Base-by-base conservation (phyloP, 192 early-diverging fungal species). In the Podila epigama region DNA sequence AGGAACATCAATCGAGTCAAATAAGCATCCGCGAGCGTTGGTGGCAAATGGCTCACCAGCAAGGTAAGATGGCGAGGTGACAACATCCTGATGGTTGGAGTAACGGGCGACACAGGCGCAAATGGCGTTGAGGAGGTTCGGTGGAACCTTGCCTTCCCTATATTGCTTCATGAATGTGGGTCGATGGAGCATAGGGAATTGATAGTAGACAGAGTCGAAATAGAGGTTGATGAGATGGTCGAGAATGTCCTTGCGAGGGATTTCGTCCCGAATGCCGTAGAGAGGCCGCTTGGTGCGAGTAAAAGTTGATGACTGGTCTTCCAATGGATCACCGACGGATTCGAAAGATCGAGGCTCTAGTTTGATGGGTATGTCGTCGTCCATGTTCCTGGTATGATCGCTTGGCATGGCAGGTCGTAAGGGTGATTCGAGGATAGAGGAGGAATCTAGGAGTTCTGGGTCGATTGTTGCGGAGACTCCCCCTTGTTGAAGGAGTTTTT, bases 401-500 rank as follows among this genome's bases (percentile, higher is more conserved):
- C 44, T 48, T 12, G 35, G 11, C 25, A 20, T 55, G 31, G 51
- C 34, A 10, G 10, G 20, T 41, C 3, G 51, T 41, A 7, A 59
- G 22, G 28, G 25, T 27, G 31, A 51, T 13, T 32, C 63, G 56
- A 28, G 22, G 44, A 41, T 41, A 35, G 22, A 57, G 32, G 29
- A 20, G 16, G 63, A 22, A 29, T 66, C 70, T 4, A 66, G 27
- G 5, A 41, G 35, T 2, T 63, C 65, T 22, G 60, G 51, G 25
- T 68, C 73, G 15, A 68, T 18, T 0, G 20, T 31, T 8, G 44
- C 44, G 6, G 51, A 55, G 13, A 28, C 20, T 31, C 59, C 64
- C 16, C 73, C 73, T n/a, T 77, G 81, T 32, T 86, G 80, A 25
- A 94, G 77, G 59, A 93, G 69, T 40, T 86, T 84, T 79, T 95